Base-by-base conservation (phyloP, 495 filamentous ascomycete species). In the Choiromyces venosus region DNA sequence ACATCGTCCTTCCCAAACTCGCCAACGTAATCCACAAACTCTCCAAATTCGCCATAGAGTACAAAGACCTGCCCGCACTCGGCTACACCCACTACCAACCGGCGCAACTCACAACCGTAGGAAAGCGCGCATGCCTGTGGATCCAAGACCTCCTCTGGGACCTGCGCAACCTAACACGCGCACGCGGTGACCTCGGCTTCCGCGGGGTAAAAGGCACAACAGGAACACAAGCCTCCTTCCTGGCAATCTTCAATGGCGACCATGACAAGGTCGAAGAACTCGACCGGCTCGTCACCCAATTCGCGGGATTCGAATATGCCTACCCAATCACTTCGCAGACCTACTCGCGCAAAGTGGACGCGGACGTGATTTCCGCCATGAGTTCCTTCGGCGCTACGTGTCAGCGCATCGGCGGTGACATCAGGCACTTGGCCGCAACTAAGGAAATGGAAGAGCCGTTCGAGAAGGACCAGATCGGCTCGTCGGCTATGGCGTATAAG, bases 361-460 rank as follows among this genome's bases (percentile, higher is more conserved):
- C 92, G 38, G 86, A 90, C 66, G 87, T 97, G 46, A 86, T 89
- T 71, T 93, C 94, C 81, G 93, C 91, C 37, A 86, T 98, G 42
- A 87, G 88, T 67, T 91, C 89, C 3, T 91, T 99, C 75, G 94
- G 94, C 42, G 88, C 92, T 18, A 97, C 92, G 5, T 91, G 89
- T 69, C 87, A 94, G 84, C 86, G 87, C 40, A 92, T 94, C 67
- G 82, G 82, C n/a, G 82, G 89, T 82, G 92, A 94, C 78, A 91
- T 96, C 73, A 87, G 93, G 38, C 91, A 93, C 79, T 84, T 96
- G n/a, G 91, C 91, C 4, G 86, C 87, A 73, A 85, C 87, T 69
- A 93, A 95, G 85, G 91, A 95, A 83, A 85, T 96, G 74, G 93
- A 98, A 82, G 94, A 97, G 85, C 94, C 94, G 2, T 95, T 96